Conservation (phyloP, 2,329 filamentous ascomycete genomes). For the Xylariaceae sp. region DNA sequence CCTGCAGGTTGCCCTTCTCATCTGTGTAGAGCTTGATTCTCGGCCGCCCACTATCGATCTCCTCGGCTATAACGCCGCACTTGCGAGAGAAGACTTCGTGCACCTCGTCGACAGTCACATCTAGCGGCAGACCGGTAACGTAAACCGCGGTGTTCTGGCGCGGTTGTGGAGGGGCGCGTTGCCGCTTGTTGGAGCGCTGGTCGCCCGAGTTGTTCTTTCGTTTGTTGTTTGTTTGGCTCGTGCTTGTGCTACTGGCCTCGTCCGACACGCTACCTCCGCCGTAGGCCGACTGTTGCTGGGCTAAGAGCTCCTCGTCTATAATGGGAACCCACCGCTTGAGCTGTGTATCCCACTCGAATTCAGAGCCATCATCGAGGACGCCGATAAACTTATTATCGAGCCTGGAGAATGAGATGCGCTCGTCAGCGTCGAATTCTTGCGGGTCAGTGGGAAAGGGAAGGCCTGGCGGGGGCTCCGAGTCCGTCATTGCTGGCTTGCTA, state of each 20-base stretch:
- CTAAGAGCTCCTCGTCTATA: slow-evolving; percentile 37
- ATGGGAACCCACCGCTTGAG: slow-evolving; percentile 71
- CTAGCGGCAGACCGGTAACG: slow-evolving; percentile 77
- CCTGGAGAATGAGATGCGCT: slow-evolving; percentile 82
- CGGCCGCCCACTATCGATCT: slow-evolving; percentile 80
- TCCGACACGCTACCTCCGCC: slow-evolving; percentile 29
- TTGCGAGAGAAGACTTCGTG: slow-evolving; percentile 75
- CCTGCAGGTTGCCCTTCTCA: slow-evolving; percentile 79
- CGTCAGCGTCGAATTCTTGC: slow-evolving; percentile 67
- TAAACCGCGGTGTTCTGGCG: slow-evolving; percentile 85
- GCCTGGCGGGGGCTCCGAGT: slow-evolving; percentile 20
- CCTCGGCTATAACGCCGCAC: slow-evolving; percentile 87
- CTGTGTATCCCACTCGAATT: slow-evolving; percentile 74
- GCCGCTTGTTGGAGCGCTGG: slow-evolving; percentile 40
- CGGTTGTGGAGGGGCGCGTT: slow-evolving; percentile 44
- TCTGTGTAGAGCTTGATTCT: slow-evolving; percentile 92
- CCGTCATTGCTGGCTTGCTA: slow-evolving; percentile 18
- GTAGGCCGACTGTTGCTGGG: slow-evolving; percentile 31
- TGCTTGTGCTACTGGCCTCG: slow-evolving; percentile 30
- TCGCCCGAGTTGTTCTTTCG: slow-evolving; percentile 36
- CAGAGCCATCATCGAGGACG: slow-evolving; percentile 76
- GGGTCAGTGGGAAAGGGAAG: slow-evolving; percentile 52
- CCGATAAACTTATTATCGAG: slow-evolving; percentile 76
- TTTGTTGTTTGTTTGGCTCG: slow-evolving; percentile 31
- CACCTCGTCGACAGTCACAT: slow-evolving; percentile 76